Conservation (phyloP, 2,329 filamentous ascomycete species). For the Alternaria arborescens region DNA sequence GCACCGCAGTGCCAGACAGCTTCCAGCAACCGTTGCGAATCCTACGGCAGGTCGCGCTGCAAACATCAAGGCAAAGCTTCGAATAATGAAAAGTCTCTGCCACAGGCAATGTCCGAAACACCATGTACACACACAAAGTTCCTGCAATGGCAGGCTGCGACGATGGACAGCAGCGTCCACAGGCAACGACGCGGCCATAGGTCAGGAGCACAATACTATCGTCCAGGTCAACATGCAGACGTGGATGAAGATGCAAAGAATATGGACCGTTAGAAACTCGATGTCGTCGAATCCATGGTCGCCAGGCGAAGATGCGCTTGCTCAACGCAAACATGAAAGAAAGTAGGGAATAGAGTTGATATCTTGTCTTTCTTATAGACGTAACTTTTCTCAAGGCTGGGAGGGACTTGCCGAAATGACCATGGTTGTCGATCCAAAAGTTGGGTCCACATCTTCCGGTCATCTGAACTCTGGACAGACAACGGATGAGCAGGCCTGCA, state of each 20-base stretch:
- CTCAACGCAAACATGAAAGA: neutral
- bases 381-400: neutral
- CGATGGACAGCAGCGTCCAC: neutral
- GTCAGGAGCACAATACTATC: neutral
- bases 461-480: neutral
- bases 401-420: neutral
- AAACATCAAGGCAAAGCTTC: neutral
- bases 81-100: neutral
- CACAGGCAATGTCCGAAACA: neutral
- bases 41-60: neutral
- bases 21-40: no score
- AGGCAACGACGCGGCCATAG: neutral
- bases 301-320: neutral
- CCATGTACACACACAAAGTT: neutral
- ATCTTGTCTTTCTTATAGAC: constrained; percentile 2
- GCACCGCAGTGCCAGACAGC: neutral
- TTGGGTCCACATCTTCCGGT: no score
- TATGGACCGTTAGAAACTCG: neutral
- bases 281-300: neutral
- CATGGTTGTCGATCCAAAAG: neutral
- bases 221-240: neutral
- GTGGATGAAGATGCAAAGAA: neutral
- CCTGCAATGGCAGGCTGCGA: neutral
- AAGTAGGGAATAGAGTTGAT: neutral
- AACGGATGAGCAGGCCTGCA: neutral